Base-by-base conservation (phyloP, 345 rosid genomes). In the Populus nigra region DNA sequence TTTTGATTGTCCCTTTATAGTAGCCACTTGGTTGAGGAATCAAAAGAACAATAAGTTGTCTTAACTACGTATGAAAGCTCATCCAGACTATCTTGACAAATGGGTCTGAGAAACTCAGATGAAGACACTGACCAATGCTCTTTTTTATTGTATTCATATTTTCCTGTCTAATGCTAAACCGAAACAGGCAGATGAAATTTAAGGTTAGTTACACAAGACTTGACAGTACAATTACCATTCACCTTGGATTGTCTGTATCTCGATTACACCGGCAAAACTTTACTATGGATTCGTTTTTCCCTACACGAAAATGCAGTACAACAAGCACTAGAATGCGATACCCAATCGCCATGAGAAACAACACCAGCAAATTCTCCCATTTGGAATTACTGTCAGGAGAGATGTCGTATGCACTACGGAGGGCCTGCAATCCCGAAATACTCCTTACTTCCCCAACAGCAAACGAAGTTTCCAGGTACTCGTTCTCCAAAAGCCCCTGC, bases 401-500 rank as follows among this genome's bases (percentile, higher is more conserved):
- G 75, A 96, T 94, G 81, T 92, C 90, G 23, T 96, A 94, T 29
- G 91, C 83, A 39, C 87, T 89, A 49, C 77, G 83, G 36, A 96
- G 85, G 0, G 99, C 98, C 79, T 96, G 91, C 65, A 83, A 81
- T 35, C 99, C 99, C 0, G 99, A 88, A 77, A 96, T 94, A 55
- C 93, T 90, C 84, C 98, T 88, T 55, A 94, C 97, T 83, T 93
- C 92, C 69, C 99, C 99, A 6, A 96, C 96, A 0, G 97, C 97
- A 79, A 88, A 94, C 43, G 93, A 86, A 67, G 92, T 86, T 49
- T 89, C 94, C 0, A 96, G 86, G 83, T 91, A 96, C 88, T 96
- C 99, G 29, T 96, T 96, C 88, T 94, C 99, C 87, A 96, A 69
- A 77, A 94, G 90, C 49, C 98, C 99, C 98, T 96, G 73, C 62